A percentile compares a stretch with the other conserved stretches of the same genome.
These are phyloP conservation scores for Penicillium roqueforti DNA, from an alignment of 495 filamentous ascomycete species.

Conservation along the genomic window DNA sequence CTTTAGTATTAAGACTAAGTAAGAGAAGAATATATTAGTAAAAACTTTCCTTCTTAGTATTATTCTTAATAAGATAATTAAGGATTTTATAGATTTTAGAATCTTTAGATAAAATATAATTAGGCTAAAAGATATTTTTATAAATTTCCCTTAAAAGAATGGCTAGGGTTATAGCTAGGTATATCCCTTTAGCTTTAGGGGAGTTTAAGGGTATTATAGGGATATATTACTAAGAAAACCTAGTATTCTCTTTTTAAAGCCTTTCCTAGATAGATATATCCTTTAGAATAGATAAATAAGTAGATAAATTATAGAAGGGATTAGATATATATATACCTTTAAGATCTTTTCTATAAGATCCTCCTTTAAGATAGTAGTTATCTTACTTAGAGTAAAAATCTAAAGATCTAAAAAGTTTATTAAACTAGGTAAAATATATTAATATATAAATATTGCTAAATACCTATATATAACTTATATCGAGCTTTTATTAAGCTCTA, in stretches of 20 bases:
- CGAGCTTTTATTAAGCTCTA: background rate
- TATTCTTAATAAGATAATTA: constrained; percentile 13
- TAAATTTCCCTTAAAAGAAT: constrained; percentile 25
- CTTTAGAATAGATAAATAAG: constrained; percentile 1
- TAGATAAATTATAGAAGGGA: background rate
- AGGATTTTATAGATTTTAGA: constrained; percentile 10
- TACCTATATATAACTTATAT: background rate
- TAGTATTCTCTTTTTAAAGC: constrained; percentile 6
- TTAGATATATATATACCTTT: constrained; percentile 4
- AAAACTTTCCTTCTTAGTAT: constrained; percentile 26
- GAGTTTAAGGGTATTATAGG: constrained; percentile 19
- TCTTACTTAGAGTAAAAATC: constrained; percentile 8
- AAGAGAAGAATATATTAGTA: constrained; percentile 23
- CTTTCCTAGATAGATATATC: constrained; percentile 8
- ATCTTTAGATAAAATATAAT: constrained; percentile 16
- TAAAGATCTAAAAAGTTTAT: constrained; percentile 8
- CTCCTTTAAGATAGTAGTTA: constrained; percentile 7
- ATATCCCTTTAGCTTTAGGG: constrained; percentile 22
- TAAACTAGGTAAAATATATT: background rate
- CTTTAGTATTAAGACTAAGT: constrained; percentile 9
- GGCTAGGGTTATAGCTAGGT: constrained; percentile 20
- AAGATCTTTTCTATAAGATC: constrained; percentile 10
- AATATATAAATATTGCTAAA: background rate
- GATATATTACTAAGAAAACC: background rate
- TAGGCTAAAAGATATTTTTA: constrained; percentile 25